phyloP scores from a whole-genome alignment of 2,329 filamentous ascomycete species.

The Fusarium tjaetaba region DNA sequence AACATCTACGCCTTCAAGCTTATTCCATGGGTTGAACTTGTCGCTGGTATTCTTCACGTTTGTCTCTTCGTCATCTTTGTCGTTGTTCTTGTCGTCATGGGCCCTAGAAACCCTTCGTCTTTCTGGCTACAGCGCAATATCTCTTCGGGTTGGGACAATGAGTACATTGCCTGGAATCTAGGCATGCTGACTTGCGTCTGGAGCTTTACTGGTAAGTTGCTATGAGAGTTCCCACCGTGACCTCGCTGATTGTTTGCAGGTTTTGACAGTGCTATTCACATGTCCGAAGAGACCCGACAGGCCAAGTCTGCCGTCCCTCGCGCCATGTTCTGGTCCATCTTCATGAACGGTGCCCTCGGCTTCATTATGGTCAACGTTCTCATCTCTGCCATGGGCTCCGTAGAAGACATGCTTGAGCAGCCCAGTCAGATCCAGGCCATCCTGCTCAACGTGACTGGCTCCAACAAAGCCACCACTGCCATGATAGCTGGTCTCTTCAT shows the following conservation, averaged over 20 bases:
- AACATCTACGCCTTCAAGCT: conserved; percentile 37
- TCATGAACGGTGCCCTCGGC: conserved; percentile 41
- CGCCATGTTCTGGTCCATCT: conserved; percentile 45
- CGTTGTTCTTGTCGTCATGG: conserved; percentile 40
- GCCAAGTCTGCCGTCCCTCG: conserved; percentile 40
- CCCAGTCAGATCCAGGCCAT: conserved; percentile 40
- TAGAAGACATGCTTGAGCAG: conserved; percentile 37
- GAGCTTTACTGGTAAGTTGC: conserved; percentile 38
- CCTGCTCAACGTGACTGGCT: conserved; percentile 31
- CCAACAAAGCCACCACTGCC: conserved; percentile 33
- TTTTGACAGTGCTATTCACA: conserved; percentile 41
- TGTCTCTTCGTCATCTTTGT: conserved; percentile 40
- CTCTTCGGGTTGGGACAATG: conserved; percentile 38
- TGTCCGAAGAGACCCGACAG: conserved; percentile 41
- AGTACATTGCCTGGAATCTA: conserved; percentile 39
- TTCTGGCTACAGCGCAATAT: conserved; percentile 38
- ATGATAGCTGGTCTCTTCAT: conserved; percentile 40
- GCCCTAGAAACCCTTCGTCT: conserved; percentile 28
- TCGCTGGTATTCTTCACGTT: conserved; percentile 38
- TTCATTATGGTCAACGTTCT: conserved; percentile 43
- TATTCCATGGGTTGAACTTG: conserved; percentile 40
- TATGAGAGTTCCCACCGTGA: no score
- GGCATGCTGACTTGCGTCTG: conserved; percentile 42
- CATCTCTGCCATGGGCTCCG: conserved; percentile 40
- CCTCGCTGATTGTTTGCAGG: neutral